Evolutionary conservation across 2,329 filamentous ascomycete genomes (phyloP).

Genomic region (Herpotrichia juniperi): DNA sequence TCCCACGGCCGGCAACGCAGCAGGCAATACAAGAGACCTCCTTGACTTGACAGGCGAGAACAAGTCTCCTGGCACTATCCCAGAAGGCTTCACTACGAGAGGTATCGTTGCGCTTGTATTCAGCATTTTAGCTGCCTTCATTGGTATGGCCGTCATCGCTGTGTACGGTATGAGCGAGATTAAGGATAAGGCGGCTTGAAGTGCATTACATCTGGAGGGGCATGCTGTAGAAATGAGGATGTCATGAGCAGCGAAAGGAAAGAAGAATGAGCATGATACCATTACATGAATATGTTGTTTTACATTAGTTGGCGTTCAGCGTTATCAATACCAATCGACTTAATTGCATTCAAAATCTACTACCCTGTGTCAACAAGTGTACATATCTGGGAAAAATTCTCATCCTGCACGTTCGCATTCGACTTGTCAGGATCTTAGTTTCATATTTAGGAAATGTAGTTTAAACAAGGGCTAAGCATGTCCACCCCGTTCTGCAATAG

Average conservation of each 20-base stretch:
- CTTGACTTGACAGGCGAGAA: constrained; percentile 63
- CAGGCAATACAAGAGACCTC: constrained; percentile 69
- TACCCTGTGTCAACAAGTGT: no score
- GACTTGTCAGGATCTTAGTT: no score
- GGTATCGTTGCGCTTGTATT: constrained; percentile 79
- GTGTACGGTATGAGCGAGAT: constrained; percentile 65
- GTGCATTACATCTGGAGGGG: neutral
- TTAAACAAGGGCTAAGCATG: no score
- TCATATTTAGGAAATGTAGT: no score
- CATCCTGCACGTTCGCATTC: no score
- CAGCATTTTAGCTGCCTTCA: constrained; percentile 69
- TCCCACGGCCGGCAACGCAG: constrained; percentile 72
- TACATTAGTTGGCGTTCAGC: no score
- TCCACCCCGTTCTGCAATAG: no score
- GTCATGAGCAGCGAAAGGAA: neutral
- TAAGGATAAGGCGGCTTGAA: constrained; percentile 12
- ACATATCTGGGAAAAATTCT: no score
- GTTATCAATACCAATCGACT: no score
- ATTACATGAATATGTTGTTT: no score
- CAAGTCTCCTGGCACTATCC: constrained; percentile 60
- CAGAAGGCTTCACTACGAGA: constrained; percentile 71
- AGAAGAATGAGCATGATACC: neutral
- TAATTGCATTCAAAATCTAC: no score
- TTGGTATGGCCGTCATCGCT: constrained; percentile 70
- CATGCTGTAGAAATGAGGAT: neutral